A percentile compares a stretch with the other conserved stretches of the same genome.
phyloP scores from a whole-genome alignment of 352 stramenopile genomes.

The Aphanomyces euteiches region DNA sequence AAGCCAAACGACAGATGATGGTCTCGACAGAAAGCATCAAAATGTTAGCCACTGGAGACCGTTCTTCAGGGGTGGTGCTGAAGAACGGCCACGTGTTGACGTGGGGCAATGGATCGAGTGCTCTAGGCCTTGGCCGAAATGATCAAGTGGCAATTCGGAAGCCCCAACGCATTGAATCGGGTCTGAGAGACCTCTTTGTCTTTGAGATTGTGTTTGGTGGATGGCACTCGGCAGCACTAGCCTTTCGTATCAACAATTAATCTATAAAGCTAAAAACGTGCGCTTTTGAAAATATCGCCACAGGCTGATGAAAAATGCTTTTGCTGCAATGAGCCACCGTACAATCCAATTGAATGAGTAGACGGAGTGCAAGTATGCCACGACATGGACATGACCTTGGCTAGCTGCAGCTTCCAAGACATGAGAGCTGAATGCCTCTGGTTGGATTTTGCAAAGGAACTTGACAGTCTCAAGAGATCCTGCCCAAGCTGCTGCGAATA shows the following conservation, averaged over 20 bases:
- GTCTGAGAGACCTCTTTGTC: slow-evolving; percentile 21
- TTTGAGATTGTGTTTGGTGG: slow-evolving; percentile 23
- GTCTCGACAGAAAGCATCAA: background rate
- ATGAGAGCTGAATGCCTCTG: background rate
- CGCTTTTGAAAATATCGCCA: background rate
- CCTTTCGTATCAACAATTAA: background rate
- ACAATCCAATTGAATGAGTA: background rate
- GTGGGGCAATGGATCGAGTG: slow-evolving; percentile 19
- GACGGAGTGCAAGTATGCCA: slow-evolving; percentile 4
- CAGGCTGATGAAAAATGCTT: background rate
- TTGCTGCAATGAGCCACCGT: background rate
- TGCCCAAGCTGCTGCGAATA: slow-evolving; percentile 30
- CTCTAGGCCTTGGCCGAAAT: slow-evolving; percentile 2
- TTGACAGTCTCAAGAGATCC: background rate
- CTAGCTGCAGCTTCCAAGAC: background rate
- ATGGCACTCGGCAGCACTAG: slow-evolving; percentile 28
- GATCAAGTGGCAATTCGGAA: background rate
- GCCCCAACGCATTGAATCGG: slow-evolving; percentile 2
- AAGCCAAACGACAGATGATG: background rate
- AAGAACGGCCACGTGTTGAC: slow-evolving; percentile 25
- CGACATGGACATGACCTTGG: background rate
- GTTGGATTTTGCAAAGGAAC: background rate
- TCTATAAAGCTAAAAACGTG: background rate
- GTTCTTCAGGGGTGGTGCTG: slow-evolving; percentile 8
- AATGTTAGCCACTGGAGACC: background rate